These are phyloP conservation scores for Arthrobotrys megalospora DNA, from an alignment of 2,329 filamentous ascomycete genomes.

Conservation along the genomic window DNA sequence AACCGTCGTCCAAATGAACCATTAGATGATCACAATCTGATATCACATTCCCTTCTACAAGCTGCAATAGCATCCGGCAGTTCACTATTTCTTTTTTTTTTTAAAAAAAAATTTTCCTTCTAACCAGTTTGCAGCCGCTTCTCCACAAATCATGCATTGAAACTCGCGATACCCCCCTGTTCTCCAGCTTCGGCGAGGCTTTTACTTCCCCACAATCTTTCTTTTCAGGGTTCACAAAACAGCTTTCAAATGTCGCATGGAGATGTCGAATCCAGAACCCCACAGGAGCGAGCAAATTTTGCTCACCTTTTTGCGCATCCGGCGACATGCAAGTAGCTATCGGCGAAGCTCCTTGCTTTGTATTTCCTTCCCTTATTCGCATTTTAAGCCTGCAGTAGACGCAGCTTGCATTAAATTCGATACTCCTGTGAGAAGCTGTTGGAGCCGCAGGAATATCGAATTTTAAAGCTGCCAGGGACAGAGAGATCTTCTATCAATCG, in stretches of 20 bases:
- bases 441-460: constrained; percentile 19
- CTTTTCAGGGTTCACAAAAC: constrained; percentile 20
- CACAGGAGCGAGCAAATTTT: constrained; percentile 11
- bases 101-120: neutral
- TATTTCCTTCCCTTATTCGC: constrained; percentile 19
- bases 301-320: neutral
- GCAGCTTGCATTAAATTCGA: neutral
- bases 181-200: constrained; percentile 28
- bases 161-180: neutral
- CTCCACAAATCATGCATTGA: constrained; percentile 14
- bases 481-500: constrained; percentile 2
- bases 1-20: neutral
- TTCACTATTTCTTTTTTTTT: constrained; percentile 3
- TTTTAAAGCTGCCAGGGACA: constrained; percentile 16
- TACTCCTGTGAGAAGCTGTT: constrained; percentile 12
- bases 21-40: constrained; percentile 16
- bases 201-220: constrained; percentile 24
- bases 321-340: constrained; percentile 5
- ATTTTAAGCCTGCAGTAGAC: neutral
- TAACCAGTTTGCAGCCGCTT: neutral
- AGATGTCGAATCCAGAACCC: constrained; percentile 40
- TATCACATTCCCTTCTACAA: constrained; percentile 16
- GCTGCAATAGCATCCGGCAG: constrained; percentile 2
- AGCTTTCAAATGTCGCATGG: constrained; percentile 23
- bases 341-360: constrained; percentile 26